Evolutionary conservation across 2,329 filamentous ascomycete species (phyloP), one percentile per base, ranked within the genome.

Genomic region (Colletotrichum sidae): DNA sequence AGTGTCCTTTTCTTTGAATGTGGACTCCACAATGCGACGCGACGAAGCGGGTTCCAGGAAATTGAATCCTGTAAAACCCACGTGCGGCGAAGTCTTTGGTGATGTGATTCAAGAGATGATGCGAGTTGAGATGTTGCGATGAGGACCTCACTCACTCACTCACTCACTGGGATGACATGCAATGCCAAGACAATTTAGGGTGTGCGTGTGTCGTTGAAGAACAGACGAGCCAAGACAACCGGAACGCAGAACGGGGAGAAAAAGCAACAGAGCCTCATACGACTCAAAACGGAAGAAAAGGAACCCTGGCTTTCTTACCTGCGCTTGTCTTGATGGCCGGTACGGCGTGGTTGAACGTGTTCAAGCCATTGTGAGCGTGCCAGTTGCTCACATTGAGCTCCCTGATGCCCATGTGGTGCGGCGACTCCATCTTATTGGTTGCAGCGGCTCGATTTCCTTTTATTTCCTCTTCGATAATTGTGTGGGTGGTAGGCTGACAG

Each of bases 241-340:
- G 15, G n/a, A 35, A n/a, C 15, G 10, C 42, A 44, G 13, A 44
- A 46, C 8, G 25, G 6, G 13, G 34, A 11, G 7, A n/a, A n/a
- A 15, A 46, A 33, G 15, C 7, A 38, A 13, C 4, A 17, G 61
- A 55, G 51, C 51, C 51, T 39, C 57, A 61, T 45, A 64, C 66
- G 25, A 25, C 2, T 25, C 25, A 25, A 64, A 64, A 61, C 52
- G 65, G 67, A 66, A 25, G 35, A 12, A 15, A 54, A 49, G n/a
- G 9, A 54, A 55, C 15, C 11, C 49, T 9, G 37, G n/a, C n/a
- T 54, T 17, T 77, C 86, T 84, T 75, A 89, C 86, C 86, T 73
- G 86, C 83, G 73, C 86, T 88, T 67, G 85, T 87, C 72, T 84
- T 87, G 58, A 89, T 77, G 38, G 82, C 86, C 3, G 86, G 86